Percentiles rank a stretch among this genome's conserved stretches.
phyloP scores from a whole-genome alignment of 1,139 yeast species.

The Meyerozyma athensensis region DNA sequence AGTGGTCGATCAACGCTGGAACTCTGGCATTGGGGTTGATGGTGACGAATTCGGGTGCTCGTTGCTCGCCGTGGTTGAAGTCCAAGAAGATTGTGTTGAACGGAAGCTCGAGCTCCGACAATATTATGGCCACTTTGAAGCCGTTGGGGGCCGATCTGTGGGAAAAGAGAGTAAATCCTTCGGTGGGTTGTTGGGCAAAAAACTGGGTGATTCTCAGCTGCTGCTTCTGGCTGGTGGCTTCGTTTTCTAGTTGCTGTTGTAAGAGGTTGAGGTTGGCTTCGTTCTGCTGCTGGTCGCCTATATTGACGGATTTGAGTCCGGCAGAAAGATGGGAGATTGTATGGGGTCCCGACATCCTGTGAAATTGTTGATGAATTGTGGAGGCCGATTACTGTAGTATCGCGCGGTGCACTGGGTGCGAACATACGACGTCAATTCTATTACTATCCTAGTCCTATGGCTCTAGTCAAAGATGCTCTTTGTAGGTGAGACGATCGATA shows the following conservation, averaged over 20 bases:
- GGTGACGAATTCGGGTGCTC: constrained; percentile 88
- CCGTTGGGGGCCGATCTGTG: constrained; percentile 97
- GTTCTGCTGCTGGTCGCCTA: constrained; percentile 40
- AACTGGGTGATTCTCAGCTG: constrained; percentile 65
- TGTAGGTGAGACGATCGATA: constrained; percentile 37
- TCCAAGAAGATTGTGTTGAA: constrained; percentile 85
- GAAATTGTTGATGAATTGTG: not conserved
- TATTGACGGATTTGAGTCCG: constrained; percentile 43
- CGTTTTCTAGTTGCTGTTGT: constrained; percentile 40
- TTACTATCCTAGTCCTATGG: too few species aligned
- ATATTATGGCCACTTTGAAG: constrained; percentile 87
- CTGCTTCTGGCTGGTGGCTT: constrained; percentile 31
- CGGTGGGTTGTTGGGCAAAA: constrained; percentile 72
- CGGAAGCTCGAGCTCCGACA: constrained; percentile 75
- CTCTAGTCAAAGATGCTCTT: constrained; percentile 27
- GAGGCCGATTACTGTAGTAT: not conserved
- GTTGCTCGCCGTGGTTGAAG: constrained; percentile 83
- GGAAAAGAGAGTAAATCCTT: constrained; percentile 82
- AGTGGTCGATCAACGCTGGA: constrained; percentile 90
- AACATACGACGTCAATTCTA: not conserved
- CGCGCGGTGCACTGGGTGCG: not conserved
- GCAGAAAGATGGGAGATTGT: constrained; percentile 46
- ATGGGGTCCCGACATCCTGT: constrained; percentile 7
- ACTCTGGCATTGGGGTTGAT: constrained; percentile 94
- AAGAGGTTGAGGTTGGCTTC: constrained; percentile 36